A percentile compares a stretch with the other conserved stretches of the same genome.
Evolutionary conservation across 768 basidiomycete genomes (phyloP).

Genomic region (Rhizopogon vulgaris): DNA sequence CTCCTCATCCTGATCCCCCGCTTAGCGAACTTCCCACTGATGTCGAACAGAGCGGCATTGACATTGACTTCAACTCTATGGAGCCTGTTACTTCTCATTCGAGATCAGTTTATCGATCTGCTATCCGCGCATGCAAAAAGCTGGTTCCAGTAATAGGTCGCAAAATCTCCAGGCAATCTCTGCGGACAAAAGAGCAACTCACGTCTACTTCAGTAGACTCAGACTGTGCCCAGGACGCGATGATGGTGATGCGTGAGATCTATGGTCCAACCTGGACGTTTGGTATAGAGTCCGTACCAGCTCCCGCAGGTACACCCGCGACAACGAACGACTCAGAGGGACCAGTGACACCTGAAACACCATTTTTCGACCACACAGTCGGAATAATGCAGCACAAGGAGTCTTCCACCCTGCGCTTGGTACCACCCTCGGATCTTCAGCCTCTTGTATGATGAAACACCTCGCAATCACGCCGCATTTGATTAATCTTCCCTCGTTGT

Average conservation of each 20-base stretch:
- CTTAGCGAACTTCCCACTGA: slow-evolving; percentile 31
- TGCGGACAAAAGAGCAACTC: background rate
- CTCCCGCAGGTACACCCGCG: background rate
- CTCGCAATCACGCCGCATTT: background rate
- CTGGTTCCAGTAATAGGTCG: slow-evolving; percentile 1
- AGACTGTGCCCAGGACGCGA: background rate
- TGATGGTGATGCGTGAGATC: background rate
- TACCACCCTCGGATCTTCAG: background rate
- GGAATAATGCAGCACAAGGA: background rate
- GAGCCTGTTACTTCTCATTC: background rate
- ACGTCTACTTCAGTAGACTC: background rate
- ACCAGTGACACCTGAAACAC: slow-evolving; percentile 1
- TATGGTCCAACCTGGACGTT: slow-evolving; percentile 2
- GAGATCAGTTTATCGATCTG: background rate
- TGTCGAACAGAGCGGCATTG: slow-evolving; percentile 21
- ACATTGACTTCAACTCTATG: slow-evolving; percentile 34
- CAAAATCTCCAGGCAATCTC: slow-evolving; percentile 1
- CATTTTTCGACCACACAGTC: background rate
- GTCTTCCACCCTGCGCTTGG: background rate
- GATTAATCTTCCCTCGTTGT: background rate
- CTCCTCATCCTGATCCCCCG: slow-evolving; percentile 12
- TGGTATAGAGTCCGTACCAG: background rate
- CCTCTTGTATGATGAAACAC: background rate
- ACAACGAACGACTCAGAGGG: slow-evolving; percentile 2
- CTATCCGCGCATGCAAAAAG: slow-evolving; percentile 1